phyloP scores from a whole-genome alignment of 139 green algal species.

The Micromonas commoda region DNA sequence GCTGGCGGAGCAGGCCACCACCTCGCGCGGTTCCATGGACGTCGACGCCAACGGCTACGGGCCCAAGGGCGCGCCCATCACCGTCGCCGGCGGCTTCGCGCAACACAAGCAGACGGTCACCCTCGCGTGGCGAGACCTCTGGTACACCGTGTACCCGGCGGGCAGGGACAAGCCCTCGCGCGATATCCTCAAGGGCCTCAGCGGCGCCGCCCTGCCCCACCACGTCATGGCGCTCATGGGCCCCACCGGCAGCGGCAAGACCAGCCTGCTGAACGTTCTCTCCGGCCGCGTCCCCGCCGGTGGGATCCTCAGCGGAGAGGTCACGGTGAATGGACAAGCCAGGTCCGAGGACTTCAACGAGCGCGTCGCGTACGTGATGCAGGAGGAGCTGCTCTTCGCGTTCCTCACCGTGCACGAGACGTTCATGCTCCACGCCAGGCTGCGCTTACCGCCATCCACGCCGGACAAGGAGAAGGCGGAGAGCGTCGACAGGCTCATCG shows the following conservation, averaged over 20 bases:
- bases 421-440: slow-evolving; percentile 51
- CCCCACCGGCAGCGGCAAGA: slow-evolving; percentile 37
- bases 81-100: neutral
- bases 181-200: slow-evolving; percentile 15
- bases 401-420: slow-evolving; percentile 49
- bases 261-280: slow-evolving; percentile 44
- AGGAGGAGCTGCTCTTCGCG: slow-evolving; percentile 28
- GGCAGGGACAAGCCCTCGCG: neutral
- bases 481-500: slow-evolving; percentile 27
- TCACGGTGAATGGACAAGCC: neutral
- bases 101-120: neutral
- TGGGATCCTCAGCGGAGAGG: slow-evolving; percentile 5
- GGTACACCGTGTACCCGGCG: neutral
- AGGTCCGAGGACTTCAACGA: slow-evolving; percentile 28
- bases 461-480: slow-evolving; percentile 24
- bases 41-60: neutral
- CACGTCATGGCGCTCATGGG: slow-evolving; percentile 16
- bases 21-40: neutral
- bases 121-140: neutral
- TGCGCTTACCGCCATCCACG: slow-evolving; percentile 45
- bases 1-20: neutral
- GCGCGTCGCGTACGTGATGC: slow-evolving; percentile 39
- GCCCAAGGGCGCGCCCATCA: neutral
- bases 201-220: slow-evolving; percentile 4
- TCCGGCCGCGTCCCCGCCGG: slow-evolving; percentile 32